Evolutionary conservation across 805 yeast species (phyloP).

Genomic region (Pichia phayaonensis): DNA sequence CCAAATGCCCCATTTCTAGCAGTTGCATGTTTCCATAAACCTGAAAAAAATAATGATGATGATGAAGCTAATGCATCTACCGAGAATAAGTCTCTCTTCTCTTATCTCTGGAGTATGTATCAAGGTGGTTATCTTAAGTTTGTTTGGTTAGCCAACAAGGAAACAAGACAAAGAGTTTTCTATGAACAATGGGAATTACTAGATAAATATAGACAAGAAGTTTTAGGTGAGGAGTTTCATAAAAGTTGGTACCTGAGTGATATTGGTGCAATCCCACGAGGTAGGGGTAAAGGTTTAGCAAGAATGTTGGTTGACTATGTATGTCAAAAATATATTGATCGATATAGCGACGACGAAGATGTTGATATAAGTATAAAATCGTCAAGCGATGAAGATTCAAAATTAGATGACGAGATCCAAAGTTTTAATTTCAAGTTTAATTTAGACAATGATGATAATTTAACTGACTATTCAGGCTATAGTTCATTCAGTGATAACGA

Average conservation of each 20-base stretch:
- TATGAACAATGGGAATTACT: slow-evolving; percentile 44
- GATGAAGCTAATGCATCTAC: background rate
- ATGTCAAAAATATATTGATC: slow-evolving; percentile 37
- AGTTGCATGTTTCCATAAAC: slow-evolving; percentile 43
- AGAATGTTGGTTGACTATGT: slow-evolving; percentile 43
- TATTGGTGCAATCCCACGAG: slow-evolving; percentile 48
- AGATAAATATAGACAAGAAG: slow-evolving; percentile 35
- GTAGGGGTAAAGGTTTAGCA: slow-evolving; percentile 55
- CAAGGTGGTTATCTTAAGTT: slow-evolving; percentile 29
- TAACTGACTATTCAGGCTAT: slow-evolving; percentile 30
- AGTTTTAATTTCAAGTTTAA: slow-evolving; percentile 29
- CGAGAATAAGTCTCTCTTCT: slow-evolving; percentile 24
- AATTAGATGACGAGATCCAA: slow-evolving; percentile 27
- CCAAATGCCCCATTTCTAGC: slow-evolving; percentile 41
- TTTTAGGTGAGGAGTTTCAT: slow-evolving; percentile 33
- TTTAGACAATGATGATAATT: slow-evolving; percentile 25
- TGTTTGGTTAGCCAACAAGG: slow-evolving; percentile 29
- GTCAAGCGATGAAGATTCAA: slow-evolving; percentile 20
- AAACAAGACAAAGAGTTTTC: slow-evolving; percentile 42
- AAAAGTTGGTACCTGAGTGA: slow-evolving; percentile 52
- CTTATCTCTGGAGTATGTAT: slow-evolving; percentile 28
- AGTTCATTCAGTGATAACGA: slow-evolving; percentile 26
- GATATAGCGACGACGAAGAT: slow-evolving; percentile 19
- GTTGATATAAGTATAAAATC: slow-evolving; percentile 3
- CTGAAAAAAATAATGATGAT: slow-evolving; percentile 8